These are phyloP conservation scores for Hyphopichia homilentoma DNA, from an alignment of 805 yeast species.

Conservation along the genomic window DNA sequence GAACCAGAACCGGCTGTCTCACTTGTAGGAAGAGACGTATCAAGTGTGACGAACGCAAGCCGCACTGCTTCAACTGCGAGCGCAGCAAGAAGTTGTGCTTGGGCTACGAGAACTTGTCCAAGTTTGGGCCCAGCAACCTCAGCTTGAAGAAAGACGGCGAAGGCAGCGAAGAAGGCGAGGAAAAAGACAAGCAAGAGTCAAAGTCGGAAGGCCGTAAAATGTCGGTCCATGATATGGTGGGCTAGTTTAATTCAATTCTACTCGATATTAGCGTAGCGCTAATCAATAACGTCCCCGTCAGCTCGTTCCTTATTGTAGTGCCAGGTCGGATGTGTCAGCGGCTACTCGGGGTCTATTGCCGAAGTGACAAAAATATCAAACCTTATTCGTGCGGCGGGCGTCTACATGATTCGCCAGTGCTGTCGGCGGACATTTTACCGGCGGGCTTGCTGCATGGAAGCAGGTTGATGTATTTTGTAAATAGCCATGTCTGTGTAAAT, in stretches of 20 bases:
- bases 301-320: not conserved
- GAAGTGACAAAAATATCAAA: too few species aligned
- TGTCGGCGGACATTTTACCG: too few species aligned
- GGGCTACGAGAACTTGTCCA: slow-evolving; percentile 50
- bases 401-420: too few species aligned
- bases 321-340: too few species aligned
- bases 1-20: slow-evolving; percentile 73
- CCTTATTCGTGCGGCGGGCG: too few species aligned
- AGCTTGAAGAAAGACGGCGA: not conserved
- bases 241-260: too few species aligned
- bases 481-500: too few species aligned
- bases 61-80: slow-evolving; percentile 65
- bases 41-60: slow-evolving; percentile 74
- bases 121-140: not conserved
- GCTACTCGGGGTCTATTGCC: too few species aligned
- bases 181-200: slow-evolving; percentile 1
- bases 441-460: too few species aligned
- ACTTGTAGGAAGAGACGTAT: slow-evolving; percentile 70
- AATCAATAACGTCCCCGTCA: slow-evolving; percentile 1
- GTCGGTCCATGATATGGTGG: slow-evolving; percentile 5
- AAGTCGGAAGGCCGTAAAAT: slow-evolving; percentile 2
- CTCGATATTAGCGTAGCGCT: too few species aligned
- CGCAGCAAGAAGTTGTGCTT: slow-evolving; percentile 60
- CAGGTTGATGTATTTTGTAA: too few species aligned
- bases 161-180: not conserved